Evolutionary conservation across 352 stramenopile genomes (phyloP).

Genomic region (Phytophthora litchii): DNA sequence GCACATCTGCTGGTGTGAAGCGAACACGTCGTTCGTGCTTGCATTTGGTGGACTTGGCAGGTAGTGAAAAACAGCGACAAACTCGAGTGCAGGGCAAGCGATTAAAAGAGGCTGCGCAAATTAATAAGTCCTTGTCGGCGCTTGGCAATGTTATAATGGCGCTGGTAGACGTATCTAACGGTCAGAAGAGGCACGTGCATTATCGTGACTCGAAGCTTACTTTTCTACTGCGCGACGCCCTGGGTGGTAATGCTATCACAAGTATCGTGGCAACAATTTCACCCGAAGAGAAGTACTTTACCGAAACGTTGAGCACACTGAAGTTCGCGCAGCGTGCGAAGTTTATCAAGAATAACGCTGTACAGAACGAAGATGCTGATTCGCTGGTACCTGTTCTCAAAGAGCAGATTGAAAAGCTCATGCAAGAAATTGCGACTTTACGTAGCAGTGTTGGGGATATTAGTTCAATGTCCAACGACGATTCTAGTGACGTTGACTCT

Average conservation of each 20-base stretch:
- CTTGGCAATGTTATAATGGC: slow-evolving; percentile 91
- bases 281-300: slow-evolving; percentile 83
- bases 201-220: slow-evolving; percentile 90
- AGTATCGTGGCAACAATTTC: slow-evolving; percentile 86
- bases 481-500: slow-evolving; percentile 14
- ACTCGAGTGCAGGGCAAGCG: slow-evolving; percentile 78
- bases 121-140: slow-evolving; percentile 90
- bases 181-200: slow-evolving; percentile 78
- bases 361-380: slow-evolving; percentile 87
- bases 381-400: slow-evolving; percentile 77
- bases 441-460: slow-evolving; percentile 17
- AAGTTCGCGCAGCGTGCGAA: slow-evolving; percentile 90
- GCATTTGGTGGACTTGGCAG: slow-evolving; percentile 88
- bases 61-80: slow-evolving; percentile 88
- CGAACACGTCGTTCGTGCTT: slow-evolving; percentile 79
- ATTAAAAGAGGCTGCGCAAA: slow-evolving; percentile 89
- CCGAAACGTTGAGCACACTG: slow-evolving; percentile 86
- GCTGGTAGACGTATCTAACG: slow-evolving; percentile 85
- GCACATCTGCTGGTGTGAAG: slow-evolving; percentile 58
- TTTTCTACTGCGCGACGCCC: slow-evolving; percentile 76
- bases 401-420: slow-evolving; percentile 73
- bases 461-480: slow-evolving; percentile 16
- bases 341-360: slow-evolving; percentile 89
- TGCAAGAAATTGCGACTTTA: slow-evolving; percentile 58
- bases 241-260: slow-evolving; percentile 89